These are phyloP conservation scores for Oryza australiensis DNA, from an alignment of 176 grass and related monocot genomes.

Conservation along the genomic window DNA sequence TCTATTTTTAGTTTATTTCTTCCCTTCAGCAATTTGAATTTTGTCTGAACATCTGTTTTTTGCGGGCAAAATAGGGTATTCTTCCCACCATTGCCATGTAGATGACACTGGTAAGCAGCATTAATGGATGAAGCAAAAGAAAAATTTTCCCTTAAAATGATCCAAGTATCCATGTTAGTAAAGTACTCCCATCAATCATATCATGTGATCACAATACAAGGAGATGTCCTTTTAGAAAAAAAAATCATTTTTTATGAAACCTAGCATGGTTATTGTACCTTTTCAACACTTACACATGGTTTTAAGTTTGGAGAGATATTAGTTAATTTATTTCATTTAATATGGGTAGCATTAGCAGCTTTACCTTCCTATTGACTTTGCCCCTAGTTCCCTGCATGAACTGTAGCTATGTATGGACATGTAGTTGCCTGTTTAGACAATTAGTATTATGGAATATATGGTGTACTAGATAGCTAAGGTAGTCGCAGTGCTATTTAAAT, in stretches of 20 bases:
- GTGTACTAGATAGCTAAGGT: not conserved
- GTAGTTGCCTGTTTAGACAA: not conserved
- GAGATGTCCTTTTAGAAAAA: not conserved
- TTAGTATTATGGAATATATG: not conserved
- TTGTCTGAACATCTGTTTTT: not conserved
- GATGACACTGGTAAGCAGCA: not conserved
- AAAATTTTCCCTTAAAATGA: not conserved
- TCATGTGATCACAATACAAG: not conserved
- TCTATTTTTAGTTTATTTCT: not conserved
- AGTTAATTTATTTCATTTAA: not conserved
- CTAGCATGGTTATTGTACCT: not conserved
- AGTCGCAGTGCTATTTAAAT: conserved; percentile 14
- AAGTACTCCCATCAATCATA: not conserved
- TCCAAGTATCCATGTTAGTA: not conserved
- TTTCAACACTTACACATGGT: not conserved
- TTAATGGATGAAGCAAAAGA: not conserved
- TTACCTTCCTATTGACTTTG: not conserved
- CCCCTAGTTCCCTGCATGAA: not conserved
- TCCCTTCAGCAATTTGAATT: not conserved
- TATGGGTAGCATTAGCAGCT: not conserved
- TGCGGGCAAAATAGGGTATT: not conserved
- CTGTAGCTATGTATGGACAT: not conserved
- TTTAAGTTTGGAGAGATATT: not conserved
- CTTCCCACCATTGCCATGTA: not conserved
- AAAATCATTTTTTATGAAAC: not conserved